Evolutionary conservation across 2,329 filamentous ascomycete species (phyloP), one percentile per base, ranked within the genome.

Genomic region (Capronia coronata): DNA sequence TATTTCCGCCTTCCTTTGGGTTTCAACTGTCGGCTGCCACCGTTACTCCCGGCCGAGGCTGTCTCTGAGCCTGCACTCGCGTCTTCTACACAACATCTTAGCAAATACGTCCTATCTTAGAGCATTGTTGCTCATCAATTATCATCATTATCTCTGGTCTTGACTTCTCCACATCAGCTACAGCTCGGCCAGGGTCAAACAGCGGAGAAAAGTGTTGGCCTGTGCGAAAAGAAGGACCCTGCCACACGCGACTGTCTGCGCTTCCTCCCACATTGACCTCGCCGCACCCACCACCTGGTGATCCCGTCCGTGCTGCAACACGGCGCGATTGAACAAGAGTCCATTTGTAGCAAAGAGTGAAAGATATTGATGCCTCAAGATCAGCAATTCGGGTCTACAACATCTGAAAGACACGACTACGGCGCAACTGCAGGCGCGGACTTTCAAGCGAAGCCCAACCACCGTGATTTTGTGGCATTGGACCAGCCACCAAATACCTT

Each of bases 391-490:
- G 14, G 18, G 16, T 37, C 34, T 3, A 16, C 19, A 14, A 16
- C 11, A 27, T 38, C 25, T n/a, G n/a, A n/a, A 19, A 45, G 40
- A 51, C 43, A 42, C 38, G 47, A 44, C 32, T 51, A 45, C 44
- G 47, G 43, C 51, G 52, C 48, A 32, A 30, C 21, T 37, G 47
- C 43, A 18, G 48, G 39, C 51, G 44, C 30, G 51, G 30, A 14
- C 30, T 30, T 27, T 40, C 42, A 39, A 29, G 42, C 50, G 46
- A 49, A 51, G 38, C 51, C 54, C 54, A 56, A 51, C 54, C 54
- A 49, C 54, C 48, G 43, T 47, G 54, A 56, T 56, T 56, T 56
- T 38, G 27, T 7, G 30, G 50, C 41, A 48, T 51, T 47, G 48
- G 44, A 54, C 54, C 50, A 56, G 50, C 54, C 49, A 56, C 54